phyloP scores from a whole-genome alignment of 768 basidiomycete species.

The Gymnopilus dilepis region DNA sequence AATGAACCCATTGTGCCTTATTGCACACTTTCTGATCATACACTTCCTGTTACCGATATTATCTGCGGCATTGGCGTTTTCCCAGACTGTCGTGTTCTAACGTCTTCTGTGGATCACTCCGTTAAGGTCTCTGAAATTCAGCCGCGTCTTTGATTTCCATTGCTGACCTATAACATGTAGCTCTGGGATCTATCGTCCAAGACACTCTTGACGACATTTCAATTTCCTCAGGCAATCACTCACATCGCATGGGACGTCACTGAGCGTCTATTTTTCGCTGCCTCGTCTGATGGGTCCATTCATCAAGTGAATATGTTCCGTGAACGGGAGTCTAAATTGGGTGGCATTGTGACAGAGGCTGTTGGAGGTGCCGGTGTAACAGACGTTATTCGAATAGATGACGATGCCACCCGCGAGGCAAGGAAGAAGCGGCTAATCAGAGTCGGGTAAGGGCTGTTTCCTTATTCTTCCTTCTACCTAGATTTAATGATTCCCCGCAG shows the following conservation, averaged over 20 bases:
- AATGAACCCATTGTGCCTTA: constrained; percentile 78
- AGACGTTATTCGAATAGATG: constrained; percentile 74
- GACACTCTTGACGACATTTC: constrained; percentile 83
- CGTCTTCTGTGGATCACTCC: constrained; percentile 86
- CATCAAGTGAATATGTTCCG: constrained; percentile 83
- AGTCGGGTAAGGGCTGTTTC: constrained; percentile 55
- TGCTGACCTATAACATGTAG: constrained; percentile 40
- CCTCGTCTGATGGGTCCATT: constrained; percentile 74
- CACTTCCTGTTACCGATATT: constrained; percentile 86
- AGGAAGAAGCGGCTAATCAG: constrained; percentile 68
- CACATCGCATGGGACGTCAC: constrained; percentile 79
- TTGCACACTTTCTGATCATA: constrained; percentile 88
- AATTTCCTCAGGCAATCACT: constrained; percentile 79
- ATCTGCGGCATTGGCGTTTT: constrained; percentile 80
- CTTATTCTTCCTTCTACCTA: not conserved
- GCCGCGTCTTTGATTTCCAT: constrained; percentile 10
- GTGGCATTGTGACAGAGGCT: constrained; percentile 63
- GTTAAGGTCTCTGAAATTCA: constrained; percentile 69
- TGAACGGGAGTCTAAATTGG: constrained; percentile 57
- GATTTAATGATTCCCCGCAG: constrained; percentile 41
- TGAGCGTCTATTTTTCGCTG: constrained; percentile 90
- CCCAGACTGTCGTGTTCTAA: constrained; percentile 77
- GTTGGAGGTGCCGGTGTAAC: constrained; percentile 74
- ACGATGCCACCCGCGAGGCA: constrained; percentile 51
- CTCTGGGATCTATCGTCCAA: constrained; percentile 82